Conservation (phyloP, 2,329 filamentous ascomycete species). For the Apiospora kogelbergensis region DNA sequence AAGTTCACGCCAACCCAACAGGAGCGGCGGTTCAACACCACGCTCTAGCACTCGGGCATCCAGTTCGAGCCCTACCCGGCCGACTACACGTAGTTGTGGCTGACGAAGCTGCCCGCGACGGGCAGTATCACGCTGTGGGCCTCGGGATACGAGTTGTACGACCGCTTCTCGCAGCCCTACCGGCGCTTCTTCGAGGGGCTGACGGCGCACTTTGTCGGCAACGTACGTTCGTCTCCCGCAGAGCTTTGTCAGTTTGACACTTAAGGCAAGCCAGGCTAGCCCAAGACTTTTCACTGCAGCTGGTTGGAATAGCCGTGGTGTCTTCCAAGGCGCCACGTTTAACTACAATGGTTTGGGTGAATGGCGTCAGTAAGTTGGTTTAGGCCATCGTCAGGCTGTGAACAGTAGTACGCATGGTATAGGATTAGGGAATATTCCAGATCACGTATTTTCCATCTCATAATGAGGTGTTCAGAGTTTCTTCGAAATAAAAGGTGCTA, state of each 20-base stretch:
- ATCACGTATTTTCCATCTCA: background rate
- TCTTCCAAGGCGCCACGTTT: conserved; percentile 58
- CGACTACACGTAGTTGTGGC: conserved; percentile 61
- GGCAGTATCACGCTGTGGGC: conserved; percentile 63
- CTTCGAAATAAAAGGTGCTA: no score
- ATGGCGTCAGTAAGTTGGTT: no score
- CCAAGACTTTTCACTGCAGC: conserved; percentile 28
- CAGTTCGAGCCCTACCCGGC: conserved; percentile 59
- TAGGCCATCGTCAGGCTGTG: no score
- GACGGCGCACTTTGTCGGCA: conserved; percentile 45
- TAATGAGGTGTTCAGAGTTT: background rate
- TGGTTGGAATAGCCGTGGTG: conserved; percentile 63
- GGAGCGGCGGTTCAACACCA: conserved; percentile 39
- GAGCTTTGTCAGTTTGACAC: background rate
- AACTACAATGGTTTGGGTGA: conserved; percentile 55
- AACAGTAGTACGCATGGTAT: no score
- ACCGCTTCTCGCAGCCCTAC: conserved; percentile 51
- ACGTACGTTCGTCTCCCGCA: conserved; percentile 16
- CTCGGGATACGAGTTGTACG: conserved; percentile 61
- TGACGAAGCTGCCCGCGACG: conserved; percentile 54
- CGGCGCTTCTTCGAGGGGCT: conserved; percentile 52
- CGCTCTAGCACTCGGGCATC: conserved; percentile 57
- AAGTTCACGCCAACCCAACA: conserved; percentile 22
- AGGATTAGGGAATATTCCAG: no score
- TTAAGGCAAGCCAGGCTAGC: background rate